These are phyloP conservation scores for Botryotinia narcissicola DNA, from an alignment of 2,329 filamentous ascomycete species.

Conservation along the genomic window DNA sequence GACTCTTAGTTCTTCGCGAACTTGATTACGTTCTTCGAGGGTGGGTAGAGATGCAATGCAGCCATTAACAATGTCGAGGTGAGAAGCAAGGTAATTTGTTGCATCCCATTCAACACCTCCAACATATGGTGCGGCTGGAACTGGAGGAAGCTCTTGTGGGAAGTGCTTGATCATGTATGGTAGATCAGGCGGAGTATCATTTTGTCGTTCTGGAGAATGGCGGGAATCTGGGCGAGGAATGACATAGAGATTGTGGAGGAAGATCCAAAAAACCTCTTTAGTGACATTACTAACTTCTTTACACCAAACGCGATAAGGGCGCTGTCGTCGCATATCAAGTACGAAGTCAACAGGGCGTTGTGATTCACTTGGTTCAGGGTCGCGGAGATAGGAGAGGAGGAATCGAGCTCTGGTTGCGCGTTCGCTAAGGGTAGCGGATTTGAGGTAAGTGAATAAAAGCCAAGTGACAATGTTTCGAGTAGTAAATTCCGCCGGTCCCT, in stretches of 20 bases:
- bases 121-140: conserved; percentile 92
- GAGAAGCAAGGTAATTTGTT: conserved; percentile 90
- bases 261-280: conserved; percentile 99
- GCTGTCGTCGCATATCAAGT: conserved; percentile 78
- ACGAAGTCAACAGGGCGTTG: conserved; percentile 81
- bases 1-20: conserved; percentile 74
- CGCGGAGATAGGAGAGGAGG: conserved; percentile 77
- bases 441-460: conserved; percentile 83
- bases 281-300: conserved; percentile 90
- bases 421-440: conserved; percentile 60
- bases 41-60: conserved; percentile 79
- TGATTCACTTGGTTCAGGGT: conserved; percentile 73
- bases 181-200: conserved; percentile 42
- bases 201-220: conserved; percentile 34
- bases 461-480: conserved; percentile 89
- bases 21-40: conserved; percentile 65
- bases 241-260: conserved; percentile 90
- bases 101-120: conserved; percentile 98
- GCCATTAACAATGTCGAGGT: conserved; percentile 90
- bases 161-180: conserved; percentile 71
- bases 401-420: conserved; percentile 66
- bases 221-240: conserved; percentile 58
- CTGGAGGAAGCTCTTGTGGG: conserved; percentile 80
- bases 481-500: conserved; percentile 94
- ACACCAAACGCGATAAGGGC: conserved; percentile 91